These are phyloP conservation scores for Dendrobium chrysotoxum DNA, from an alignment of 106 monocot genomes.

Conservation along the genomic window DNA sequence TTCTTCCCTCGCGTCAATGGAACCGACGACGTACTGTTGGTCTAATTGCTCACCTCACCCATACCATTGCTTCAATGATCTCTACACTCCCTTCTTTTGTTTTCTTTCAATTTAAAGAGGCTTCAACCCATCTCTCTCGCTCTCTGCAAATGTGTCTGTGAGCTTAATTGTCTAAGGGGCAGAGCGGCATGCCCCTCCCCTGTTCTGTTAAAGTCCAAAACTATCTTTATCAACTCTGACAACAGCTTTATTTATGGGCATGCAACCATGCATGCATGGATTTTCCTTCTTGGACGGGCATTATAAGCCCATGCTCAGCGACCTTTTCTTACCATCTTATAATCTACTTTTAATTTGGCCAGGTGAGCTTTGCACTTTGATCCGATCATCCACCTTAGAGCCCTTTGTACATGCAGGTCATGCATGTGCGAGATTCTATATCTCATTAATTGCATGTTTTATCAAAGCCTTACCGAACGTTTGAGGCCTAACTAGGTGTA, in stretches of 20 bases:
- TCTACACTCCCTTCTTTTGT: neutral
- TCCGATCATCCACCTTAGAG: too few species aligned
- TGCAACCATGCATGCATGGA: conserved; percentile 3
- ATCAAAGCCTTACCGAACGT: too few species aligned
- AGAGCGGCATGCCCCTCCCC: neutral
- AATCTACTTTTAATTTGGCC: neutral
- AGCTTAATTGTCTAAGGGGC: neutral
- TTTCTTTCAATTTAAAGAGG: neutral
- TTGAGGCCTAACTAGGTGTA: too few species aligned
- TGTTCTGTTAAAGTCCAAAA: neutral
- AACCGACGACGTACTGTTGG: neutral
- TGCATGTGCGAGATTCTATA: too few species aligned
- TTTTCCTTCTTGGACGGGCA: neutral
- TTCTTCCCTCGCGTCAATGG: neutral
- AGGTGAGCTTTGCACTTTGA: conserved; percentile 5
- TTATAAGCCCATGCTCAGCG: neutral
- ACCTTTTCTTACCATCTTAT: neutral
- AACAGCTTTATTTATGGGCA: conserved; percentile 1
- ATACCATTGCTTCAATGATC: too few species aligned
- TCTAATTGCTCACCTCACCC: neutral
- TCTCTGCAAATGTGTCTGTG: neutral
- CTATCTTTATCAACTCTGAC: conserved; percentile 2
- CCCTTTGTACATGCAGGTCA: too few species aligned
- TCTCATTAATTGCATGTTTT: too few species aligned
- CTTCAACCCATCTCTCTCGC: neutral